Percentiles rank a stretch among this genome's conserved stretches.
These are phyloP conservation scores for Alternaria longipes DNA, from an alignment of 2,329 filamentous ascomycete species.

Conservation along the genomic window DNA sequence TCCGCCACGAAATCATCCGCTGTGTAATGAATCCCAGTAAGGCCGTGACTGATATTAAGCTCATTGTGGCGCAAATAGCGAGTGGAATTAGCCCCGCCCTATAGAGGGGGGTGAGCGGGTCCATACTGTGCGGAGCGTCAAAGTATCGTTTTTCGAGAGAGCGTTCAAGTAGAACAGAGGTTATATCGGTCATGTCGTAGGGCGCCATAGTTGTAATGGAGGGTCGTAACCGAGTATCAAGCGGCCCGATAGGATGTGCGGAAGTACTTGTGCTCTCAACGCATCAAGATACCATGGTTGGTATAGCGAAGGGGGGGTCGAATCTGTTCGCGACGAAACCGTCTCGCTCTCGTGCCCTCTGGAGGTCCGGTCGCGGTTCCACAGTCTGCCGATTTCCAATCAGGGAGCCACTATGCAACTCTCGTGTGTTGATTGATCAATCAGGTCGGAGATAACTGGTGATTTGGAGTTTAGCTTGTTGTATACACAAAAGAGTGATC, in stretches of 20 bases:
- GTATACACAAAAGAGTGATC: conserved; percentile 10
- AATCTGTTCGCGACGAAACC: conserved; percentile 4
- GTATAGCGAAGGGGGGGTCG: conserved; percentile 13
- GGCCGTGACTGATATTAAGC: conserved; percentile 55
- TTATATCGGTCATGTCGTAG: conserved; percentile 18
- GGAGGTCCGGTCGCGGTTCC: conserved; percentile 6
- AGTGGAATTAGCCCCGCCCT: conserved; percentile 58
- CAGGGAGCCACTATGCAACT: not conserved
- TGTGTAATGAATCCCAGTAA: conserved; percentile 61
- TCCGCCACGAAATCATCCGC: conserved; percentile 61
- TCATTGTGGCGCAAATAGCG: conserved; percentile 58
- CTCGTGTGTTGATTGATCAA: not conserved
- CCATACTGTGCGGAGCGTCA: conserved; percentile 42
- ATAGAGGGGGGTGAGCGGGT: conserved; percentile 40
- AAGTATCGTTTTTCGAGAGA: conserved; percentile 33
- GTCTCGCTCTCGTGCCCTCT: conserved; percentile 11
- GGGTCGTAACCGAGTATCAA: not conserved
- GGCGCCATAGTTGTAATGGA: conserved; percentile 18
- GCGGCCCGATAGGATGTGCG: conserved; percentile 9
- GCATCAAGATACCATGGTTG: conserved; percentile 30
- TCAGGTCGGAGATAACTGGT: conserved; percentile 9
- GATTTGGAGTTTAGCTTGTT: conserved; percentile 8
- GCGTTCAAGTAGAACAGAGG: conserved; percentile 14
- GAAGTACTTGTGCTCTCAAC: conserved; percentile 12
- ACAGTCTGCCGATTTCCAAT: conserved; percentile 2